These are phyloP conservation scores for Penicillium griseofulvum DNA, from an alignment of 2,329 filamentous ascomycete species.

Conservation along the genomic window DNA sequence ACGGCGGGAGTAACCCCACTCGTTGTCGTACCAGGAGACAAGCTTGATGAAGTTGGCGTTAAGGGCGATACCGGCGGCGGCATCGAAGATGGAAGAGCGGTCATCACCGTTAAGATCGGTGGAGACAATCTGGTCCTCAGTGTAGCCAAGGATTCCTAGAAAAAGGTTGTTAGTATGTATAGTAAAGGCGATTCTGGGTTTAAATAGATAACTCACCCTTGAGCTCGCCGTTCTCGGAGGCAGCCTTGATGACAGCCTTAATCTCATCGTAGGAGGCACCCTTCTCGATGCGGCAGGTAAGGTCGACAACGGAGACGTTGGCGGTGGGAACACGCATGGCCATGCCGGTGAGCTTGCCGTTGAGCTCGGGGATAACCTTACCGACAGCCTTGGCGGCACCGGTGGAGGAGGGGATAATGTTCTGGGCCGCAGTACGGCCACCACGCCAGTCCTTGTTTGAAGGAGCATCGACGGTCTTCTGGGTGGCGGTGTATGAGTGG, in stretches of 20 bases:
- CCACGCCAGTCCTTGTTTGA: slow-evolving; percentile 99
- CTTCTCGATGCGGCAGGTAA: slow-evolving; percentile 95
- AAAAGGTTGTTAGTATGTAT: neutral
- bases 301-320: slow-evolving; percentile 98
- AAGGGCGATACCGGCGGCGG: slow-evolving; percentile 97
- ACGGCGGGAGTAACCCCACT: slow-evolving; percentile 99
- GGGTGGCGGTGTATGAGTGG: slow-evolving; percentile 99
- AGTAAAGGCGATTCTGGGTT: too few species aligned
- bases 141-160: slow-evolving; percentile 76
- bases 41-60: slow-evolving; percentile 99
- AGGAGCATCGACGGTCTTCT: slow-evolving; percentile 98
- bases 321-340: slow-evolving; percentile 97
- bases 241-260: slow-evolving; percentile 87
- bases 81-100: slow-evolving; percentile 97
- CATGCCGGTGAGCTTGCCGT: slow-evolving; percentile 99
- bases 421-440: slow-evolving; percentile 97
- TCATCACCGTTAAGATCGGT: slow-evolving; percentile 89
- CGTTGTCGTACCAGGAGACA: slow-evolving; percentile 98
- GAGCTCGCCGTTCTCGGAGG: slow-evolving; percentile 69
- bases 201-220: slow-evolving; percentile 53
- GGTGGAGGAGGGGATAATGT: slow-evolving; percentile 99
- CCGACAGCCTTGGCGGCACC: slow-evolving; percentile 99
- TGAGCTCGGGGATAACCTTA: slow-evolving; percentile 97
- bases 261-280: slow-evolving; percentile 71
- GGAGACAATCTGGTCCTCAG: slow-evolving; percentile 95